phyloP scores from a whole-genome alignment of 371 early-diverging fungal genomes.

The Capniomyces stellatus region DNA sequence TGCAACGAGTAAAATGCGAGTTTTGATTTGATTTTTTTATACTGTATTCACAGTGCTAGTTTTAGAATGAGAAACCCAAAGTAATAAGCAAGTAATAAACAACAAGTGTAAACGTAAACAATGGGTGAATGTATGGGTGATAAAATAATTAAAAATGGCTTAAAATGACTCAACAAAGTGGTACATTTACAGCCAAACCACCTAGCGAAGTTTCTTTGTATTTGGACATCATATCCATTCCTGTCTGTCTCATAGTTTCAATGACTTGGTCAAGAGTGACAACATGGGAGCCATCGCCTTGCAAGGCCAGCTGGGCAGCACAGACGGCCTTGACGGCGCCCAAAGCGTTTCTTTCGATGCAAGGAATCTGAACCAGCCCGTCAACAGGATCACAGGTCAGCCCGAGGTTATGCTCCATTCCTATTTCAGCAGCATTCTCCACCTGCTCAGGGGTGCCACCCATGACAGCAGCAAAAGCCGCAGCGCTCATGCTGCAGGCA shows the following conservation, averaged over 20 bases:
- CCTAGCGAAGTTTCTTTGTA: constrained; percentile 93
- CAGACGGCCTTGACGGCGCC: constrained; percentile 91
- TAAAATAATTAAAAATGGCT: too few species aligned
- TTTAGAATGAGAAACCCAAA: too few species aligned
- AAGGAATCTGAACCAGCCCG: constrained; percentile 90
- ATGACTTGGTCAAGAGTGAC: constrained; percentile 90
- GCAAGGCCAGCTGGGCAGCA: constrained; percentile 82
- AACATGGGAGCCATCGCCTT: constrained; percentile 74
- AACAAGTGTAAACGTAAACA: too few species aligned
- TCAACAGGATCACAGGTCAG: constrained; percentile 86
- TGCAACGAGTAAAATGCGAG: too few species aligned
- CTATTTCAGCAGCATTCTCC: constrained; percentile 92
- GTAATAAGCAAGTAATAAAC: too few species aligned
- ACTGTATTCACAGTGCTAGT: too few species aligned
- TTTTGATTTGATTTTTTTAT: too few species aligned
- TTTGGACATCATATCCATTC: constrained; percentile 82
- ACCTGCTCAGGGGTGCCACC: constrained; percentile 78
- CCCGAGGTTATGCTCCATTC: constrained; percentile 90
- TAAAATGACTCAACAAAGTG: constrained; percentile 62
- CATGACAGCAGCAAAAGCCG: constrained; percentile 88
- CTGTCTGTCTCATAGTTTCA: constrained; percentile 90
- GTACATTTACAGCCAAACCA: constrained; percentile 78
- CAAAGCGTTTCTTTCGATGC: constrained; percentile 87
- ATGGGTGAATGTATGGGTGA: too few species aligned
- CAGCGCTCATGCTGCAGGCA: constrained; percentile 92